These are phyloP conservation scores for Leptodontidium sp. DNA, from an alignment of 2,329 filamentous ascomycete species.

Conservation along the genomic window DNA sequence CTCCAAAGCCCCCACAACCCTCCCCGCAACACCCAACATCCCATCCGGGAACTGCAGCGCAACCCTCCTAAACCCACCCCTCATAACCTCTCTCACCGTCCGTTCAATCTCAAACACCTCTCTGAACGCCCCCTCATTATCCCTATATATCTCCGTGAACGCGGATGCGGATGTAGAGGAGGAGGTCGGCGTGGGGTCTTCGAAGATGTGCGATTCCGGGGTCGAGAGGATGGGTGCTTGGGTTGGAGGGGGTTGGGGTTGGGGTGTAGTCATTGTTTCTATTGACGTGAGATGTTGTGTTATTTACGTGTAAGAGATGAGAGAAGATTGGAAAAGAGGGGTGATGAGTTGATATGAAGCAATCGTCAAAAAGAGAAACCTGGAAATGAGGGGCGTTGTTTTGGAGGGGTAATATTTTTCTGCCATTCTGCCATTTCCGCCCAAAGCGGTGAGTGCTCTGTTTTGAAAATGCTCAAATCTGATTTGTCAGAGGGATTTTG, in stretches of 20 bases:
- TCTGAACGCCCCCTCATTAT: constrained; percentile 71
- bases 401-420: constrained; percentile 1
- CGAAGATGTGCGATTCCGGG: constrained; percentile 66
- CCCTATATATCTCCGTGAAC: constrained; percentile 22
- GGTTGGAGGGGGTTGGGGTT: constrained; percentile 48
- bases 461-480: not conserved
- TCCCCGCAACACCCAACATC: constrained; percentile 86
- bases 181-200: constrained; percentile 53
- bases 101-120: constrained; percentile 85
- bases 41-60: constrained; percentile 96
- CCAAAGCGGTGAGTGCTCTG: not conserved
- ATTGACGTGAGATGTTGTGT: not conserved
- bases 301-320: not conserved
- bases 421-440: not conserved
- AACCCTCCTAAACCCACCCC: constrained; percentile 75
- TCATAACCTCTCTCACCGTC: constrained; percentile 78
- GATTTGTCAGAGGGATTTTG: not conserved
- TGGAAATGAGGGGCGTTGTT: not conserved
- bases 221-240: constrained; percentile 69
- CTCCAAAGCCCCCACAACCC: constrained; percentile 75
- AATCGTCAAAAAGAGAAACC: not conserved
- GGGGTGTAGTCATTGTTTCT: constrained; percentile 7
- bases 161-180: not conserved
- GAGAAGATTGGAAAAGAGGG: not conserved
- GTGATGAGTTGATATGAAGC: not conserved